Evolutionary conservation across 2,329 filamentous ascomycete species (phyloP).

Genomic region (Alternaria brassicicola): DNA sequence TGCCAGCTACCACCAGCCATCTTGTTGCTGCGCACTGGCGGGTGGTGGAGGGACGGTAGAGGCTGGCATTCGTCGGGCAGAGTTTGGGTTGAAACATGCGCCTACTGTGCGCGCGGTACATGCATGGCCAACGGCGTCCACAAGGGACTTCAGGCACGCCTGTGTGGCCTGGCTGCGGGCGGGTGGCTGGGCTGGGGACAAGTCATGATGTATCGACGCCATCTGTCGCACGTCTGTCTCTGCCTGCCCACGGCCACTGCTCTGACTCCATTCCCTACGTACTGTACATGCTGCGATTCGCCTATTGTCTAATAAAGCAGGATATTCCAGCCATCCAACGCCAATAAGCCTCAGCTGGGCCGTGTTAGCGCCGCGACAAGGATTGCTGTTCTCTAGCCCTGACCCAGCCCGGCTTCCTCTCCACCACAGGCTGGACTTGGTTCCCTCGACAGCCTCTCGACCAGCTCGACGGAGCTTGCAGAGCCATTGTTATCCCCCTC

Average conservation of each 20-base stretch:
- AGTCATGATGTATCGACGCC: slow-evolving; percentile 7
- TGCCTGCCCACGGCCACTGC: too few relatives aligned
- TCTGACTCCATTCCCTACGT: neutral
- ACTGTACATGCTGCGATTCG: neutral
- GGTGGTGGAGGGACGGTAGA: slow-evolving; percentile 1
- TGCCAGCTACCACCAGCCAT: slow-evolving; percentile 7
- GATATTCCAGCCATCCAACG: neutral
- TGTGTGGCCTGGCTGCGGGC: slow-evolving; percentile 7
- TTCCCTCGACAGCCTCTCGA: slow-evolving; percentile 14
- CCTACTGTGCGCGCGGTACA: neutral
- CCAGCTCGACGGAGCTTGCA: slow-evolving; percentile 13
- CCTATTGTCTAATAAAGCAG: neutral
- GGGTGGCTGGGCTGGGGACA: slow-evolving; percentile 11
- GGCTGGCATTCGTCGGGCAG: slow-evolving; percentile 10
- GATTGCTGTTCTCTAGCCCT: slow-evolving; percentile 19
- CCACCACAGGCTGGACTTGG: slow-evolving; percentile 13
- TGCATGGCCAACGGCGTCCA: slow-evolving; percentile 17
- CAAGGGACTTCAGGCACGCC: slow-evolving; percentile 14
- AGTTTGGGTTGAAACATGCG: slow-evolving; percentile 7
- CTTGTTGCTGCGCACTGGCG: neutral
- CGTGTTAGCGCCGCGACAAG: slow-evolving; percentile 19
- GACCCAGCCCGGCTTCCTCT: slow-evolving; percentile 17
- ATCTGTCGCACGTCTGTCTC: neutral
- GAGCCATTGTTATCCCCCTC: slow-evolving; percentile 23
- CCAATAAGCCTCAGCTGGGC: slow-evolving; percentile 6